Evolutionary conservation across 768 basidiomycete species (phyloP).

Genomic region (Obba rivulosa): DNA sequence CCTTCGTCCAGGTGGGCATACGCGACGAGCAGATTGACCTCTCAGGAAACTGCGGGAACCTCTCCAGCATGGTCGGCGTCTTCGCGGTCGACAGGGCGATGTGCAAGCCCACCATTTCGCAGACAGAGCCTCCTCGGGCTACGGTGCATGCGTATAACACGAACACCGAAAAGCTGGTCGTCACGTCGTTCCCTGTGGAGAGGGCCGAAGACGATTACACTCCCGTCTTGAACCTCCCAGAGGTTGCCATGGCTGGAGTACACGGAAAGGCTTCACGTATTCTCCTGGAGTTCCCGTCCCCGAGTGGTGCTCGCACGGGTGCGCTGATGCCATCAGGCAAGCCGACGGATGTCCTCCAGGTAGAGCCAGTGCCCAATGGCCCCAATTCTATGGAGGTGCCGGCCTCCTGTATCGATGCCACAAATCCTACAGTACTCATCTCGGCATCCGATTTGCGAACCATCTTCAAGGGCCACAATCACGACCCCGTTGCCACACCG

Average conservation of each 20-base stretch:
- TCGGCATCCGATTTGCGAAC: conserved; percentile 34
- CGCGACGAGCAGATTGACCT: conserved; percentile 57
- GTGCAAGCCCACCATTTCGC: background rate
- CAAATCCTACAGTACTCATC: conserved; percentile 72
- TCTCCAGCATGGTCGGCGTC: conserved; percentile 67
- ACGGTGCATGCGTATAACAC: conserved; percentile 64
- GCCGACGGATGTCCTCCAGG: conserved; percentile 38
- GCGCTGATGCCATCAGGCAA: conserved; percentile 60
- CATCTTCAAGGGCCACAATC: conserved; percentile 19
- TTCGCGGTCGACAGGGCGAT: conserved; percentile 62
- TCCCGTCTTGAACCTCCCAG: conserved; percentile 40
- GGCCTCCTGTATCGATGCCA: conserved; percentile 63
- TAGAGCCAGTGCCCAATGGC: conserved; percentile 17
- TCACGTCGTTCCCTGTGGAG: conserved; percentile 62
- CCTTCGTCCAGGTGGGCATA: conserved; percentile 55
- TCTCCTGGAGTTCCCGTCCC: conserved; percentile 58
- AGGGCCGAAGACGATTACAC: conserved; percentile 9
- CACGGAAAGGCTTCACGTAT: conserved; percentile 62
- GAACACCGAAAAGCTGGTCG: conserved; percentile 65
- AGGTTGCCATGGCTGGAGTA: conserved; percentile 63
- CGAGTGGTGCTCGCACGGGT: conserved; percentile 67
- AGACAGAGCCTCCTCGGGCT: conserved; percentile 13
- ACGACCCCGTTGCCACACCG: conserved; percentile 7
- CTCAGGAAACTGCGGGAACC: conserved; percentile 73
- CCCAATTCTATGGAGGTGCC: background rate